Percentiles rank a stretch among this genome's conserved stretches.
phyloP scores from a whole-genome alignment of 345 rosid genomes.

The Corchorus capsularis region DNA sequence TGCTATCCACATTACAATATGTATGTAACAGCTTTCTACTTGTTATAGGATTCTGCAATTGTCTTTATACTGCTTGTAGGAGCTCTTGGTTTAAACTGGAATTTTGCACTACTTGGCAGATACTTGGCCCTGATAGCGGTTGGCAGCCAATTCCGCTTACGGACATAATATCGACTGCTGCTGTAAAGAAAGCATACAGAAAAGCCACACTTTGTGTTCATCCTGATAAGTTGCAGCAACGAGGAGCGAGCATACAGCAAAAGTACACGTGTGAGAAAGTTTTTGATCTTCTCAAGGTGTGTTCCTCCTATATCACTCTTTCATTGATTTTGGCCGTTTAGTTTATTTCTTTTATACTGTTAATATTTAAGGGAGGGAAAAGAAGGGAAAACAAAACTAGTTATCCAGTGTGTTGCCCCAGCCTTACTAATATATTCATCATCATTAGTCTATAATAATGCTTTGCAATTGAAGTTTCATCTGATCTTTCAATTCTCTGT shows the following conservation, averaged over 20 bases:
- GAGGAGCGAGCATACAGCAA: constrained; percentile 89
- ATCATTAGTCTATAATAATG: too few relatives aligned
- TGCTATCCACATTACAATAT: constrained; percentile 92
- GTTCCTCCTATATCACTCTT: neutral
- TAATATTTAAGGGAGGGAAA: neutral
- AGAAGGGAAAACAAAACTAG: neutral
- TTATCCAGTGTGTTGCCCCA: neutral
- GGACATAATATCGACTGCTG: constrained; percentile 62
- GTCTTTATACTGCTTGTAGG: neutral
- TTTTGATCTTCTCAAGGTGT: constrained; percentile 91
- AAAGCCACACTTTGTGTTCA: constrained; percentile 92
- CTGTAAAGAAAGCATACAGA: constrained; percentile 89
- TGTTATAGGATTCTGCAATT: neutral
- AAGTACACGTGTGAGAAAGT: constrained; percentile 93
- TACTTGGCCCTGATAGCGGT: constrained; percentile 89
- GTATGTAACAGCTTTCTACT: constrained; percentile 37
- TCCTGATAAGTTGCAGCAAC: constrained; percentile 95
- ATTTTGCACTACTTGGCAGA: constrained; percentile 46
- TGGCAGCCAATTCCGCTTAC: constrained; percentile 88
- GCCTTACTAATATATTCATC: neutral
- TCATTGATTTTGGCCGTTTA: neutral
- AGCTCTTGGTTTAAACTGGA: neutral
- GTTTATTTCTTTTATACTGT: neutral
- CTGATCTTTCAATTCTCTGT: neutral
- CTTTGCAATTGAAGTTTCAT: neutral